Percentiles rank a stretch among this genome's conserved stretches.
Evolutionary conservation across 2,329 filamentous ascomycete species (phyloP).

Genomic region (Hortaea sp.): DNA sequence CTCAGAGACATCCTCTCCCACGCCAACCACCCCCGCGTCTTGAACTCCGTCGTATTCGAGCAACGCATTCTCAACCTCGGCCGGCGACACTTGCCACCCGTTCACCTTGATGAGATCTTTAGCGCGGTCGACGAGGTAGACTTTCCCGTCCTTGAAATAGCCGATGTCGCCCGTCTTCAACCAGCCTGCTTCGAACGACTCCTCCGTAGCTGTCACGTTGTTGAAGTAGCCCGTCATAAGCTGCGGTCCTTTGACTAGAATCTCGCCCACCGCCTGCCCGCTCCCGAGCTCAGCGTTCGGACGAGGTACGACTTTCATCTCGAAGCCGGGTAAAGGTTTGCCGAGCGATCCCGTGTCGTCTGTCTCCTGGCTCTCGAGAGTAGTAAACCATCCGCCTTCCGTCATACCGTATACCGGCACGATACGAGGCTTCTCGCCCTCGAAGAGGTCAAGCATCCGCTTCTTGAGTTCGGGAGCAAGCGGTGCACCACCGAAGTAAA

Average conservation of each 20-base stretch:
- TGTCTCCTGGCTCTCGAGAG: conserved; percentile 30
- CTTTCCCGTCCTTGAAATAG: conserved; percentile 18
- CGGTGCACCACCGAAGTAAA: conserved; percentile 41
- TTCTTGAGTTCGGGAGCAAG: conserved; percentile 33
- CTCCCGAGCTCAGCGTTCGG: conserved; percentile 20
- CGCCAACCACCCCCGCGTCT: conserved; percentile 20
- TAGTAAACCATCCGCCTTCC: conserved; percentile 36
- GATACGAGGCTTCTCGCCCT: conserved; percentile 33
- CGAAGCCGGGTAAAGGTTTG: conserved; percentile 29
- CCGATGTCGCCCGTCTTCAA: conserved; percentile 74
- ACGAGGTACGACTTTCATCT: conserved; percentile 23
- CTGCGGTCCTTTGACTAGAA: conserved; percentile 30
- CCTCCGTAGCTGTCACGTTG: conserved; percentile 18
- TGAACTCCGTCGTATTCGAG: conserved; percentile 14
- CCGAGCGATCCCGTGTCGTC: conserved; percentile 41
- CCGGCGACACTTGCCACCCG: conserved; percentile 25
- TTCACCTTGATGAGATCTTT: conserved; percentile 29
- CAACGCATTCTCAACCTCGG: conserved; percentile 23
- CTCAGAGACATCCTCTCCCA: conserved; percentile 6
- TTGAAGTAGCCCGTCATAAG: conserved; percentile 32
- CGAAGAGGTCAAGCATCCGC: conserved; percentile 32
- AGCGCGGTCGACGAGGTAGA: conserved; percentile 24
- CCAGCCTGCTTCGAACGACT: conserved; percentile 51
- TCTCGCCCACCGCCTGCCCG: conserved; percentile 29
- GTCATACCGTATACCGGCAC: conserved; percentile 47